These are phyloP conservation scores for Choiromyces venosus DNA, from an alignment of 495 filamentous ascomycete species.

Conservation along the genomic window DNA sequence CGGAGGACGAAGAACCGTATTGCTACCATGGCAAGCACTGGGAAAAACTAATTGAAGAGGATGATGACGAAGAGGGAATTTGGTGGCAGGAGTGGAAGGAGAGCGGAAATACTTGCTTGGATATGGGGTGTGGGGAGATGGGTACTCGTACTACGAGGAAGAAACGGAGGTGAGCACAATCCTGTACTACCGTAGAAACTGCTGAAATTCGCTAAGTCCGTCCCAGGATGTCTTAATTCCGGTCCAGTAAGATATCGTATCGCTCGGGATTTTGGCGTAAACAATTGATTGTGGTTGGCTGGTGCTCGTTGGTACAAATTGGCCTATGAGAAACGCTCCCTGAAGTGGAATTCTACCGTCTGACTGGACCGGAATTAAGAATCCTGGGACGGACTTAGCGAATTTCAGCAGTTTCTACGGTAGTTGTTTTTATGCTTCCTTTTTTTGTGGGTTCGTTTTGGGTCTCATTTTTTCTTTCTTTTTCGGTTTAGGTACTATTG, in stretches of 20 bases:
- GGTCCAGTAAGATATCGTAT: no score
- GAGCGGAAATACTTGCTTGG: conserved; percentile 12
- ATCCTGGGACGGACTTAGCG: no score
- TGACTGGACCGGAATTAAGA: no score
- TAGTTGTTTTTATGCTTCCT: background rate
- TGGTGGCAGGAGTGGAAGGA: conserved; percentile 22
- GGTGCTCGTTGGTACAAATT: no score
- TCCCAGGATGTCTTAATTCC: no score
- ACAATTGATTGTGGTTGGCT: no score
- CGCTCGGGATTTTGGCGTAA: no score
- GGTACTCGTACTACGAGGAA: conserved; percentile 2
- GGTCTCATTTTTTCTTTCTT: background rate
- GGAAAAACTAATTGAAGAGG: conserved; percentile 3
- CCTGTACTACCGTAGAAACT: no score
- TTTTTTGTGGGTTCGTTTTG: background rate
- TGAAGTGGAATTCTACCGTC: no score
- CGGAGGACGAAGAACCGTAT: conserved; percentile 9
- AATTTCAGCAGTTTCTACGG: no score
- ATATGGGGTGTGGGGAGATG: conserved; percentile 12
- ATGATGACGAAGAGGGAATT: background rate
- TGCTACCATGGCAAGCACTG: conserved; percentile 17
- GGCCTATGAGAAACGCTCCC: no score
- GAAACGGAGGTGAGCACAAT: background rate
- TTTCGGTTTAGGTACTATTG: background rate
- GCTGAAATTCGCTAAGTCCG: no score